These are phyloP conservation scores for Wickerhamomyces bisporus DNA, from an alignment of 805 yeast genomes.

Conservation along the genomic window DNA sequence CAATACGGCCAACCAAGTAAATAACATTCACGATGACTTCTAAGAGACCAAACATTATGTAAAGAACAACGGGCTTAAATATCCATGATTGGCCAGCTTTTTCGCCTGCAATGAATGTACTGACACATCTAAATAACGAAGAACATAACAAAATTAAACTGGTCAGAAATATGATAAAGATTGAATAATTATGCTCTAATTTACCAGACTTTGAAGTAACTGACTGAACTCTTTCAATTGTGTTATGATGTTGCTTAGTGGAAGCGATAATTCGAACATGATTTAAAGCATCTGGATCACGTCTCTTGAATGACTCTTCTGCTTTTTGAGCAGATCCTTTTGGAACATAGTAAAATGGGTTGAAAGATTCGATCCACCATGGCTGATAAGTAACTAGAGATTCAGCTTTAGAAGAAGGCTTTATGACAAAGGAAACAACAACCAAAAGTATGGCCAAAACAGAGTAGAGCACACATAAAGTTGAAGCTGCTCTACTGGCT, in stretches of 20 bases:
- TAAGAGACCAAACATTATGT: slow-evolving; percentile 62
- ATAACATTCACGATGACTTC: slow-evolving; percentile 54
- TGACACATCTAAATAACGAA: slow-evolving; percentile 45
- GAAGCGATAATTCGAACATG: slow-evolving; percentile 58
- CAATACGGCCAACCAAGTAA: slow-evolving; percentile 61
- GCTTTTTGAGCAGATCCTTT: slow-evolving; percentile 47
- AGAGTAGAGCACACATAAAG: slow-evolving; percentile 46
- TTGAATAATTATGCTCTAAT: slow-evolving; percentile 47
- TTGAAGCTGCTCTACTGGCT: slow-evolving; percentile 47
- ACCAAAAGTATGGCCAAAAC: slow-evolving; percentile 46
- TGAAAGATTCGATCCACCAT: slow-evolving; percentile 70
- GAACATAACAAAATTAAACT: slow-evolving; percentile 46
- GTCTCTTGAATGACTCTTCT: slow-evolving; percentile 38
- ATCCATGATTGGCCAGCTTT: slow-evolving; percentile 36
- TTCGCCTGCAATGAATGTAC: slow-evolving; percentile 31
- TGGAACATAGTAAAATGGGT: slow-evolving; percentile 52
- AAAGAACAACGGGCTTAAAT: slow-evolving; percentile 53
- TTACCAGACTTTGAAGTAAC: slow-evolving; percentile 28
- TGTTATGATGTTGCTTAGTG: slow-evolving; percentile 35
- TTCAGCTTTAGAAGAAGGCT: slow-evolving; percentile 48
- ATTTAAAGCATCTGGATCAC: slow-evolving; percentile 42
- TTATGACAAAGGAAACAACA: slow-evolving; percentile 45
- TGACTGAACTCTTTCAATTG: slow-evolving; percentile 23
- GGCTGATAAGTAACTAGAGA: slow-evolving; percentile 60
- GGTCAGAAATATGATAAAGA: slow-evolving; percentile 37